Conservation (phyloP, 305 asterid species). For the Fraxinus paxiana region DNA sequence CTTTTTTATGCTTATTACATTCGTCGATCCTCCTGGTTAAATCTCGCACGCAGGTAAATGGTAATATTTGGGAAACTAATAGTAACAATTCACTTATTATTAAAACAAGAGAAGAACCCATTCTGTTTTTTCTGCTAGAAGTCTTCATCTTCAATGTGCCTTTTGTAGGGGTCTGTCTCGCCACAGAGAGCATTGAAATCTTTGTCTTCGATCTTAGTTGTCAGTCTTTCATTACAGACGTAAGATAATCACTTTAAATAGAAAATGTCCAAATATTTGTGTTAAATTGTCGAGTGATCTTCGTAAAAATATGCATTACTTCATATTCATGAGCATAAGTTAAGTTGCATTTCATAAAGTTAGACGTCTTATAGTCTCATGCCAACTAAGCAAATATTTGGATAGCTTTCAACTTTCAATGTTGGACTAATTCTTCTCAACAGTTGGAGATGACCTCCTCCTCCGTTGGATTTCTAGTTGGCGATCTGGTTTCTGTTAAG, state of each 20-base stretch:
- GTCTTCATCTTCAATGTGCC: constrained; percentile 18
- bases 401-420: neutral
- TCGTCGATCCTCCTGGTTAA: constrained; percentile 27
- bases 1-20: neutral
- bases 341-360: neutral
- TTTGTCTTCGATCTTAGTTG: neutral
- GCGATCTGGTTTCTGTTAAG: no score
- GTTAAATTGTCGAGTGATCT: neutral
- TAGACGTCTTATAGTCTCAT: neutral
- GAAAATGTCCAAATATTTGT: neutral
- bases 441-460: neutral
- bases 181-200: constrained; percentile 36
- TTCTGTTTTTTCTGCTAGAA: constrained; percentile 30
- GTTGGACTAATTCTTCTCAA: neutral
- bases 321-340: neutral
- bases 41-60: no score
- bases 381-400: neutral
- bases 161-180: constrained; percentile 39
- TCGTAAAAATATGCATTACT: neutral
- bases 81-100: no score
- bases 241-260: neutral
- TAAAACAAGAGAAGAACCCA: constrained; percentile 44
- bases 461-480: no score
- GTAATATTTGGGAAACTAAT: no score
- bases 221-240: neutral